Evolutionary conservation across 345 rosid species (phyloP).

Genomic region (Trapa bicornis): DNA sequence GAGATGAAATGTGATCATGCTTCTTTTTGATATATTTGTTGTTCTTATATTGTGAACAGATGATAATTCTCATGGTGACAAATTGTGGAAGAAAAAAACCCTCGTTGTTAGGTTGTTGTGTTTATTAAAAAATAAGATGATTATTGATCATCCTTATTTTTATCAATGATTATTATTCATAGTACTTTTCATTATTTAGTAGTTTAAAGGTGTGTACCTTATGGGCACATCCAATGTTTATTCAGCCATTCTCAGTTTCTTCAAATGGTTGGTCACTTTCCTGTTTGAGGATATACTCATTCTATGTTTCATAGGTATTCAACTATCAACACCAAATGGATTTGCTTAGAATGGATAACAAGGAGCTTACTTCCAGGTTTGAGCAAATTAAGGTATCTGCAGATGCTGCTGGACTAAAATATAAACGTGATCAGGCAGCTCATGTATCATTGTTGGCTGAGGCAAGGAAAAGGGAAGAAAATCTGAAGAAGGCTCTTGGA

Average conservation of each 20-base stretch:
- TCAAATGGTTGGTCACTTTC: neutral
- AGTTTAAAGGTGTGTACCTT: neutral
- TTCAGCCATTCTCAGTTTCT: neutral
- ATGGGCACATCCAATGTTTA: neutral
- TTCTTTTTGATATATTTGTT: neutral
- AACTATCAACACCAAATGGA: conserved; percentile 96
- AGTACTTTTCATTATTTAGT: neutral
- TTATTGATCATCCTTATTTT: neutral
- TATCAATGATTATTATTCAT: neutral
- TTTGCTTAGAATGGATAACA: conserved; percentile 65
- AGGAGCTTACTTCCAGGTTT: conserved; percentile 41
- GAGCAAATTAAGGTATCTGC: conserved; percentile 62
- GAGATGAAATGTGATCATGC: neutral
- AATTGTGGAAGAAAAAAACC: neutral
- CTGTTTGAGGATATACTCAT: neutral
- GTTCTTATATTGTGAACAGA: neutral
- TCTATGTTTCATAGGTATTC: conserved; percentile 40
- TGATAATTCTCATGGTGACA: neutral
- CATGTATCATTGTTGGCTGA: conserved; percentile 54
- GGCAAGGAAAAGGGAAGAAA: conserved; percentile 70
- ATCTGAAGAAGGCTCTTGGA: conserved; percentile 68
- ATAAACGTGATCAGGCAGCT: conserved; percentile 54
- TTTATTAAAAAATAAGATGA: neutral
- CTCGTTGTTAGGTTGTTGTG: neutral
- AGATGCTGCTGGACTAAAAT: conserved; percentile 48